Evolutionary conservation across 768 basidiomycete genomes (phyloP), one percentile per base, ranked within the genome.

Genomic region (Terana coerulea): DNA sequence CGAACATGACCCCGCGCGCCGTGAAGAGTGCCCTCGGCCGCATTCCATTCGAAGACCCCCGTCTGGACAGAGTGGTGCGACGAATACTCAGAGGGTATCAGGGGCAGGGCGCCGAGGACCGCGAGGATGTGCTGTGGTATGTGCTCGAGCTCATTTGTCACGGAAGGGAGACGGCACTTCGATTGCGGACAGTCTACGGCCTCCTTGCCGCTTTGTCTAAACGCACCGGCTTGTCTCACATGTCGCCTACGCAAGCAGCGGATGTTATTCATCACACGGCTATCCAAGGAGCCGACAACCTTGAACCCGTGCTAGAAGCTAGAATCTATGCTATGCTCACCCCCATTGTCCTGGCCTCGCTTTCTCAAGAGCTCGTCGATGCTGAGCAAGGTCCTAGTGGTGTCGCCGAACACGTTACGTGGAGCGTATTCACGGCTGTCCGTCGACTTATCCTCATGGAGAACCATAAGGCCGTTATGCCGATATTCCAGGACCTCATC

Each of bases 401-500:
- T n/a, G n/a, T n/a, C n/a, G n/a, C n/a, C n/a, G n/a, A n/a, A 41
- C 33, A 34, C 10, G n/a, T 41, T 22, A 66, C 76, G 22, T 69
- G 66, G 43, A 57, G 67, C 10, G 61, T 78, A 7, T 84, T 79
- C 56, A 55, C 56, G 28, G 61, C 79, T 36, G 55, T 77, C n/a
- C 66, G 74, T 42, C 70, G 69, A 47, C 68, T 83, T 36, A 62
- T 79, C 1, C 47, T 56, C 14, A 49, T 68, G 39, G 64, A 67
- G 3, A 64, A 69, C 34, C 54, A 73, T 46, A 54, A 61, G 11
- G 56, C 64, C 28, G 75, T 79, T 3, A 64, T 82, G 29, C 59
- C 71, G 2, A 51, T 86, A 15, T 77, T 86, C 55, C 74, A 75
- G 35, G 52, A 64, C 14, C 74, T 88, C 30, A 69, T 78, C 17